phyloP scores from a whole-genome alignment of 148 eudicot species.

The Vaccinium myrtillus region DNA sequence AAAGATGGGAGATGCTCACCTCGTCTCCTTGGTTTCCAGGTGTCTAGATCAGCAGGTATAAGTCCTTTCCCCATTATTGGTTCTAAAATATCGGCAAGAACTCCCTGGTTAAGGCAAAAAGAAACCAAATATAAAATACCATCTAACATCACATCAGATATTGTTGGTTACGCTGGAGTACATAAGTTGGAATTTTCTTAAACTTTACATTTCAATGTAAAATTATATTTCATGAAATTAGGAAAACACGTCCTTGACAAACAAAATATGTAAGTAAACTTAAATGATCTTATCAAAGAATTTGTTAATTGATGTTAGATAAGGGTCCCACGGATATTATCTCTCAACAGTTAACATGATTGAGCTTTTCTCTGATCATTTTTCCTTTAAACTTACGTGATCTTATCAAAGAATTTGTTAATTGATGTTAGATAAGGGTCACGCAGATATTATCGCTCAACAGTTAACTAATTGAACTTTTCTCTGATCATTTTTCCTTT shows the following conservation, averaged over 20 bases:
- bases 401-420: too few species aligned
- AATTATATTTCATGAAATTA: neutral
- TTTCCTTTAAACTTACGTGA: too few species aligned
- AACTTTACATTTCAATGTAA: neutral
- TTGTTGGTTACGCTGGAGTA: neutral
- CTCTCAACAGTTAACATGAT: too few species aligned
- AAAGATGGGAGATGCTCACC: constrained; percentile 43
- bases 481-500: too few species aligned
- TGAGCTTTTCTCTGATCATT: too few species aligned
- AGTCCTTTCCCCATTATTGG: constrained; percentile 99
- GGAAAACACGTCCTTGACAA: neutral
- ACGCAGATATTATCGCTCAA: too few species aligned
- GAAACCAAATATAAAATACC: neutral
- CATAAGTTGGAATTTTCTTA: neutral
- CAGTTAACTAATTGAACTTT: too few species aligned
- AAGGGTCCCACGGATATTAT: too few species aligned
- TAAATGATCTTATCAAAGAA: too few species aligned
- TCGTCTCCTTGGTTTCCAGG: constrained; percentile 99
- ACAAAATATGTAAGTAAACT: too few species aligned
- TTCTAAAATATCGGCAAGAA: constrained; percentile 96
- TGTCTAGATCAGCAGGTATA: constrained; percentile 93
- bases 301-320: too few species aligned
- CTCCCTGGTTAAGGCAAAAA: constrained; percentile 55
- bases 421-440: too few species aligned
- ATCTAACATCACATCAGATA: neutral